Evolutionary conservation across 441 rosid species (phyloP).

Genomic region (Biscutella auriculata): DNA sequence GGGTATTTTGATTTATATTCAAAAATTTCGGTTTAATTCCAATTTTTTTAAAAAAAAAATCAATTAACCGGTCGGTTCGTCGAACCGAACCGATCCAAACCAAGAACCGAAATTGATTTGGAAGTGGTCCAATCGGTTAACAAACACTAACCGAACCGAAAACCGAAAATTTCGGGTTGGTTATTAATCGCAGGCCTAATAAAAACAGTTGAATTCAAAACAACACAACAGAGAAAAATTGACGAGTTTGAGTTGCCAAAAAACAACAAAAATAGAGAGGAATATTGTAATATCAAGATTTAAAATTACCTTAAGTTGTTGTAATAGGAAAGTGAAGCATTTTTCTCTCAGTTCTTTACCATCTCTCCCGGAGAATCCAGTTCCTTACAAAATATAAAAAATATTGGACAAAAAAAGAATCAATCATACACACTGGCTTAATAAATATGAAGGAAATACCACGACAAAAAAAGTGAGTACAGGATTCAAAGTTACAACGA

Average conservation of each 20-base stretch:
- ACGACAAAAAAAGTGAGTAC: neutral
- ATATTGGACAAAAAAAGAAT: neutral
- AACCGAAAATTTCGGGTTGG: too few relatives aligned
- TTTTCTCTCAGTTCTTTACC: slow-evolving; percentile 49
- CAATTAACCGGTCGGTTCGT: too few relatives aligned
- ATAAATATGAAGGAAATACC: neutral
- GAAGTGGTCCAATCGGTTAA: too few relatives aligned
- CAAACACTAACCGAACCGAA: too few relatives aligned
- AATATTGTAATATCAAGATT: neutral
- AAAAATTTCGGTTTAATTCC: too few relatives aligned
- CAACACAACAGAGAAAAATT: neutral
- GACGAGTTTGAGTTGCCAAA: neutral
- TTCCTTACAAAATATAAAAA: slow-evolving; percentile 35
- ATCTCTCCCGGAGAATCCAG: slow-evolving; percentile 59
- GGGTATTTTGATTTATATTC: too few relatives aligned
- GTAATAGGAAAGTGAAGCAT: slow-evolving; percentile 60
- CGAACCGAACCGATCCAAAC: too few relatives aligned
- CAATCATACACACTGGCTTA: neutral
- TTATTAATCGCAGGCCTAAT: too few relatives aligned
- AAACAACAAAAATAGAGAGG: neutral
- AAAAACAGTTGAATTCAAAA: neutral
- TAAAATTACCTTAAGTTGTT: slow-evolving; percentile 43
- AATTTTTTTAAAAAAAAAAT: too few relatives aligned
- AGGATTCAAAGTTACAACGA: neutral
- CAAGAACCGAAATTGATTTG: too few relatives aligned